Conservation (phyloP, 768 basidiomycete species). For the Suillus lakei region DNA sequence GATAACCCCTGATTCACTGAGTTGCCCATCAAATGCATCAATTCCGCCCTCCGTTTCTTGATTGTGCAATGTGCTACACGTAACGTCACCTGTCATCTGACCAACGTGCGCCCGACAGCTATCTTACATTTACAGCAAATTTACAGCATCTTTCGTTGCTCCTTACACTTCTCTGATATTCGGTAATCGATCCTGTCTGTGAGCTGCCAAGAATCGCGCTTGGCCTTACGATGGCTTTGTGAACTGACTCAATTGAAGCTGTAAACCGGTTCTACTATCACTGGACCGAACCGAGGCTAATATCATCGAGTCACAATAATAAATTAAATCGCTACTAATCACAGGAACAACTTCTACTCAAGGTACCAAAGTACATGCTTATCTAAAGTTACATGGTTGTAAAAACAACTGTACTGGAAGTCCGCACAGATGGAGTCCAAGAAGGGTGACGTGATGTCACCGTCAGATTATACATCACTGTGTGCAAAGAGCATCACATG, state of each 20-base stretch:
- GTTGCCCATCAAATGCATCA: background rate
- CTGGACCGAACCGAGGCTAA: background rate
- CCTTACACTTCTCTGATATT: background rate
- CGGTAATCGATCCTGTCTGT: background rate
- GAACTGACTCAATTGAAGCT: background rate
- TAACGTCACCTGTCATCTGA: background rate
- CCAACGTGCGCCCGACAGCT: background rate
- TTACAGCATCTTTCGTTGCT: slow-evolving; percentile 2
- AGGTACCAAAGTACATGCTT: background rate
- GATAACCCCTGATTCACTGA: background rate
- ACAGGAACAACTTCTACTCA: background rate
- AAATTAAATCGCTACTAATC: background rate
- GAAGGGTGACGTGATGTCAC: background rate
- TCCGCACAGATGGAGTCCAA: background rate
- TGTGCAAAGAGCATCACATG: background rate
- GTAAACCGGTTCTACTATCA: background rate
- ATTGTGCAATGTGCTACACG: background rate
- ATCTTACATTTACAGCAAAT: background rate
- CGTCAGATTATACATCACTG: background rate
- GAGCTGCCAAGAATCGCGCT: background rate
- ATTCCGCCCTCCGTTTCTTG: background rate
- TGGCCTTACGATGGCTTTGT: background rate
- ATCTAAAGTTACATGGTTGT: background rate
- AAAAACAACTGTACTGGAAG: background rate
- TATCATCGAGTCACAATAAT: background rate